Conservation (phyloP, 140 eudicot genomes). For the Ambrosia hybrid region DNA sequence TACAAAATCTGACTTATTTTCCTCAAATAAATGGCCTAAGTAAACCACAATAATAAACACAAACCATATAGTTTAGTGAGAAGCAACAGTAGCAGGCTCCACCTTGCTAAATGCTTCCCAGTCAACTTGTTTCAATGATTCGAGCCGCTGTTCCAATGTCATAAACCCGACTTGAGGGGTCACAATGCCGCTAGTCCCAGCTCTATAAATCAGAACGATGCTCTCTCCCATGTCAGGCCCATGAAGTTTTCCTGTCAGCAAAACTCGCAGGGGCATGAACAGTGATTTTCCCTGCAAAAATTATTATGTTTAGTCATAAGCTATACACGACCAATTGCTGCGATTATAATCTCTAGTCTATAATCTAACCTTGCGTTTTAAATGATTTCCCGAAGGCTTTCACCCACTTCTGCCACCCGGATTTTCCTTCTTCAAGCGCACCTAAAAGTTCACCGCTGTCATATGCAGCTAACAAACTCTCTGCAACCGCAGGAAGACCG, state of each 20-base stretch:
- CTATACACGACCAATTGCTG: not conserved
- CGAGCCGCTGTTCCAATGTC: conserved; percentile 62
- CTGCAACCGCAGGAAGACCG: conserved; percentile 67
- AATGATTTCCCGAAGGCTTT: conserved; percentile 76
- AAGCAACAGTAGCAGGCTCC: conserved; percentile 46
- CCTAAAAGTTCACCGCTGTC: conserved; percentile 67
- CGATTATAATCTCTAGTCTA: not conserved
- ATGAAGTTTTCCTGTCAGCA: conserved; percentile 92
- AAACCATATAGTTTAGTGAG: conserved; percentile 27
- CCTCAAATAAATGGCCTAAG: not conserved
- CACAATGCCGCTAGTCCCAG: conserved; percentile 52
- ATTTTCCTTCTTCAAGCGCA: conserved; percentile 74
- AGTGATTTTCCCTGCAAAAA: conserved; percentile 75
- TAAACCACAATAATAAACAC: not conserved
- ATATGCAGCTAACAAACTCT: conserved; percentile 68
- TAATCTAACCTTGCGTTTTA: conserved; percentile 74
- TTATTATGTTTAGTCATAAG: not conserved
- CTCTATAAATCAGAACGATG: conserved; percentile 55
- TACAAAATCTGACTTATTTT: conserved; percentile 16
- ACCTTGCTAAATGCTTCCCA: conserved; percentile 55
- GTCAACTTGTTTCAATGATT: conserved; percentile 52
- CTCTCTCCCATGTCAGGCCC: conserved; percentile 89
- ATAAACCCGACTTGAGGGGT: conserved; percentile 56
- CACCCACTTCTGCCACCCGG: conserved; percentile 90
- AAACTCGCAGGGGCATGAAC: conserved; percentile 88